Percentiles rank a stretch among this genome's conserved stretches.
Conservation (phyloP, 2,329 filamentous ascomycete species). For the Aspergillus unguis region DNA sequence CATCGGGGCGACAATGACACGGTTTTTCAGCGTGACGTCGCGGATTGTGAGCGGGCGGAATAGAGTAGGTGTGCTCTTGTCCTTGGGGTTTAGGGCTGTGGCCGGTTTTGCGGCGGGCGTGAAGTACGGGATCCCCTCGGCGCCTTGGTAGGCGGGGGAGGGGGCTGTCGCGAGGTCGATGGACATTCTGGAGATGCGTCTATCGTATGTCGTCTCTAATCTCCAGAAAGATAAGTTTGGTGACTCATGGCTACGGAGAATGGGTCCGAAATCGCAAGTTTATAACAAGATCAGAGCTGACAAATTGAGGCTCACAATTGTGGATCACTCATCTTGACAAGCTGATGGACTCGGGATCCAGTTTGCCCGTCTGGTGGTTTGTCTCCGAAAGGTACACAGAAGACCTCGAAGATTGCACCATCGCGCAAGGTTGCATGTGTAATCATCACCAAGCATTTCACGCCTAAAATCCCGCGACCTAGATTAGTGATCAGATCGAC, state of each 20-base stretch:
- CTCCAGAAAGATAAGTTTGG: neutral
- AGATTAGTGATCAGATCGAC: neutral
- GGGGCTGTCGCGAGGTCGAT: slow-evolving; percentile 4
- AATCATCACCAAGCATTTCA: too few species aligned
- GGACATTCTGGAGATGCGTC: neutral
- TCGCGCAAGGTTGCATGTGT: too few species aligned
- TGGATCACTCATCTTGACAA: too few species aligned
- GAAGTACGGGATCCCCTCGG: slow-evolving; percentile 31
- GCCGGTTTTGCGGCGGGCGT: slow-evolving; percentile 37
- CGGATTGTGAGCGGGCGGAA: slow-evolving; percentile 4
- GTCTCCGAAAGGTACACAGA: too few species aligned
- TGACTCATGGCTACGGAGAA: too few species aligned
- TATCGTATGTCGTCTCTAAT: neutral
- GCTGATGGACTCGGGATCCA: too few species aligned
- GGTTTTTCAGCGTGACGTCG: slow-evolving; percentile 6
- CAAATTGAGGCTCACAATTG: too few species aligned
- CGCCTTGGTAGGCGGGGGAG: slow-evolving; percentile 10
- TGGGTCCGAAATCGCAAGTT: too few species aligned
- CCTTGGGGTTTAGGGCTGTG: slow-evolving; percentile 38
- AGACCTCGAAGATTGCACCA: too few species aligned
- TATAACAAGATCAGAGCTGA: too few species aligned
- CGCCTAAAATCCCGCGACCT: too few species aligned
- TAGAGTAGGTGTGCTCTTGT: neutral
- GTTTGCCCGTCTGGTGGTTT: too few species aligned
- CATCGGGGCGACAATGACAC: slow-evolving; percentile 7